phyloP scores from a whole-genome alignment of 2,329 filamentous ascomycete species.

The Diaporthe humulicola region DNA sequence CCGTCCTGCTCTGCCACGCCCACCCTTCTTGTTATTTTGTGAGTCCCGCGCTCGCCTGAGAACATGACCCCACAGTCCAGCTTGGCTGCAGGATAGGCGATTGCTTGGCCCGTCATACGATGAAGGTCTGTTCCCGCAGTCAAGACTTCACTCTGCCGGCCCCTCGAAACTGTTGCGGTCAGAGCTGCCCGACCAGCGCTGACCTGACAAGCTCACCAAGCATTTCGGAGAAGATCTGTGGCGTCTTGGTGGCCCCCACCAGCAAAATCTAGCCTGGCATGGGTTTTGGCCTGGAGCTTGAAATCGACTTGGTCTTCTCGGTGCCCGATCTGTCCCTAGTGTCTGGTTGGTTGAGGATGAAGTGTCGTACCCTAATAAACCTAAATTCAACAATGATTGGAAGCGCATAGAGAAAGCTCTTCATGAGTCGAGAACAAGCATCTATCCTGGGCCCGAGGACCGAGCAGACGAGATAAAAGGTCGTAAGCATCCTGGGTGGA shows the following conservation, averaged over 20 bases:
- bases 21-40: not conserved
- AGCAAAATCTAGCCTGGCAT: not conserved
- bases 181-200: not conserved
- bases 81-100: conserved; percentile 15
- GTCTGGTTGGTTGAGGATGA: not conserved
- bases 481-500: not conserved
- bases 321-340: conserved; percentile 6
- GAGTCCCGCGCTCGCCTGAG: not conserved
- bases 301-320: not conserved
- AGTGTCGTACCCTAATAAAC: not conserved
- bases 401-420: not conserved
- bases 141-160: not conserved
- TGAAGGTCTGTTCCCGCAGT: not conserved
- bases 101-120: conserved; percentile 9
- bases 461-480: not conserved
- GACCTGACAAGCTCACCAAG: conserved; percentile 23
- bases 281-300: conserved; percentile 10
- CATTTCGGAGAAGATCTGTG: conserved; percentile 1
- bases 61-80: not conserved
- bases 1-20: not conserved
- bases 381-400: not conserved
- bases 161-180: conserved; percentile 2
- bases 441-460: not conserved
- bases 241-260: conserved; percentile 1
- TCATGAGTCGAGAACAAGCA: not conserved